Conservation (phyloP, 768 basidiomycete species). For the Suillus alpinus region DNA sequence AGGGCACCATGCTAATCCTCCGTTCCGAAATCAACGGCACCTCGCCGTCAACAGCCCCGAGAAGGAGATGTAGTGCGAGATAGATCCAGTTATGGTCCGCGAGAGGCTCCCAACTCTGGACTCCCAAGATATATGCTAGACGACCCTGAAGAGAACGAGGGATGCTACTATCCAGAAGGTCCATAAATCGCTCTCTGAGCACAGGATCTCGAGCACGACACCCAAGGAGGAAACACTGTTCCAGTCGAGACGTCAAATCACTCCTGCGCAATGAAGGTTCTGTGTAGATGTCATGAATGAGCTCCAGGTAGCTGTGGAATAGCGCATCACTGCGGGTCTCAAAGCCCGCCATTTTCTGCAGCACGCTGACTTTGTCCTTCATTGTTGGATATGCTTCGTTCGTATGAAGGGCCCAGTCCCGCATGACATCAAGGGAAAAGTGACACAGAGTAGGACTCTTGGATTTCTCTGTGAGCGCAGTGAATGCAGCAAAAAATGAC, state of each 20-base stretch:
- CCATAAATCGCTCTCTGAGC: constrained; percentile 83
- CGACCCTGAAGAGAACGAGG: constrained; percentile 80
- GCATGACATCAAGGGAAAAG: constrained; percentile 81
- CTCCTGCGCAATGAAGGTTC: constrained; percentile 82
- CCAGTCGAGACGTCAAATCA: constrained; percentile 89
- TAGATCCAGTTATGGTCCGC: constrained; percentile 94
- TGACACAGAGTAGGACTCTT: constrained; percentile 75
- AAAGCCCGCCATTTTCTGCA: constrained; percentile 85
- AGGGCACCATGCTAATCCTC: constrained; percentile 34
- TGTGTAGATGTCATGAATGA: constrained; percentile 94
- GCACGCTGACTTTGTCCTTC: constrained; percentile 90
- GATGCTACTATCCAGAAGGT: constrained; percentile 85
- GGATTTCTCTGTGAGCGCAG: constrained; percentile 86
- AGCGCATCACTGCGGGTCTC: constrained; percentile 78
- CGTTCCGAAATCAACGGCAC: constrained; percentile 39
- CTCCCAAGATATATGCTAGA: constrained; percentile 84
- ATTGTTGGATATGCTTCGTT: constrained; percentile 86
- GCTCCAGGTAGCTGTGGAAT: constrained; percentile 79
- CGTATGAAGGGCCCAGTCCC: constrained; percentile 86
- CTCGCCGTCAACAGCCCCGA: constrained; percentile 65
- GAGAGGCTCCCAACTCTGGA: constrained; percentile 93
- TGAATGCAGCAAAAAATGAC: constrained; percentile 72
- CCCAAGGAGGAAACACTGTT: constrained; percentile 90
- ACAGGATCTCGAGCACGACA: constrained; percentile 78
- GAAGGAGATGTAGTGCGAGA: constrained; percentile 82